Conservation (phyloP, 345 rosid species). For the Hypericum perforatum region DNA sequence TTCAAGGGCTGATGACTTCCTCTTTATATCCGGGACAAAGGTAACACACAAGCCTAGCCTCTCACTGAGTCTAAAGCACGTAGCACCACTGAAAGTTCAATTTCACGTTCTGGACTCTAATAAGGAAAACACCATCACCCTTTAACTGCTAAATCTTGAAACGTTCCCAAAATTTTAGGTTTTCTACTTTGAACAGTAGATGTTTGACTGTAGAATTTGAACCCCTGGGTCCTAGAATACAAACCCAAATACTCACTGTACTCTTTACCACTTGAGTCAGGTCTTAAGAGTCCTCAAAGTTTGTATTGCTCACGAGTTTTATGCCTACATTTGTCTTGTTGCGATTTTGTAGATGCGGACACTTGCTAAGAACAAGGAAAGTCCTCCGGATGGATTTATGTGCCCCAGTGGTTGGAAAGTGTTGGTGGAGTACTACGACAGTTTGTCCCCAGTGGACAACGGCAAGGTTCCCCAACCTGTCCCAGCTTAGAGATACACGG, state of each 20-base stretch:
- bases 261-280: no score
- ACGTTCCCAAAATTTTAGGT: no score
- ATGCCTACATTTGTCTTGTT: background rate
- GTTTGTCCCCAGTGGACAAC: slow-evolving; percentile 39
- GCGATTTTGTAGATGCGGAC: slow-evolving; percentile 60
- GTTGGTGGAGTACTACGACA: slow-evolving; percentile 77
- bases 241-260: no score
- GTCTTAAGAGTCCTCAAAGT: background rate
- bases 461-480: slow-evolving; percentile 53
- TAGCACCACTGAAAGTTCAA: no score
- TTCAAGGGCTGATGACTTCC: slow-evolving; percentile 74
- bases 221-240: no score
- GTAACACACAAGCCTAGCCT: slow-evolving; percentile 23
- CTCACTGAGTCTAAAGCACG: background rate
- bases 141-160: no score
- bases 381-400: slow-evolving; percentile 94
- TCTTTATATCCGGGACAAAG: slow-evolving; percentile 96
- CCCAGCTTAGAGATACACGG: slow-evolving; percentile 33
- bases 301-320: background rate
- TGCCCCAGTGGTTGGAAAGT: slow-evolving; percentile 97
- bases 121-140: no score
- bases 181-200: no score
- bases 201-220: no score
- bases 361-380: slow-evolving; percentile 87
- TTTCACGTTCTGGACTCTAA: no score